phyloP scores from a whole-genome alignment of 2,329 filamentous ascomycete species.

The Apiospora malaysiana region DNA sequence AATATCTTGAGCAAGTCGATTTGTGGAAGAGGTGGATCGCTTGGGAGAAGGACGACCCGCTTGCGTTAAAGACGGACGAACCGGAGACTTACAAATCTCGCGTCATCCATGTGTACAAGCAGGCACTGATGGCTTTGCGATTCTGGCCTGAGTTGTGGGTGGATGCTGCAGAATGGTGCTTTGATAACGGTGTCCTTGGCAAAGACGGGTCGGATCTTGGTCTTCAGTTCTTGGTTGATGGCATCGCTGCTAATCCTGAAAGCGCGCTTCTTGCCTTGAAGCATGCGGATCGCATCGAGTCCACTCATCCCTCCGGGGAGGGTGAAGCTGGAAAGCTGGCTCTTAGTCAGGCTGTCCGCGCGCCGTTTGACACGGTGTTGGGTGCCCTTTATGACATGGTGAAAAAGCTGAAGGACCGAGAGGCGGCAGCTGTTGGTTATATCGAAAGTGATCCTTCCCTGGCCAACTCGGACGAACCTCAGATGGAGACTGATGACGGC shows the following conservation, averaged over 20 bases:
- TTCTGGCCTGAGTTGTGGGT: slow-evolving; percentile 98
- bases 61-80: slow-evolving; percentile 86
- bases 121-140: slow-evolving; percentile 88
- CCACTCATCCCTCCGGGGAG: slow-evolving; percentile 77
- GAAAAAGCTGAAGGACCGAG: slow-evolving; percentile 71
- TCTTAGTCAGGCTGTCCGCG: slow-evolving; percentile 79
- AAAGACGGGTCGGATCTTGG: slow-evolving; percentile 68
- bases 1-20: slow-evolving; percentile 83
- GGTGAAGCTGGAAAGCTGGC: slow-evolving; percentile 75
- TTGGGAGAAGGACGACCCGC: slow-evolving; percentile 93
- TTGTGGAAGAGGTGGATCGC: slow-evolving; percentile 93
- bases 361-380: slow-evolving; percentile 82
- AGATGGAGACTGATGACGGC: slow-evolving; percentile 59
- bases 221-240: slow-evolving; percentile 79
- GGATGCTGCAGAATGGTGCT: slow-evolving; percentile 92
- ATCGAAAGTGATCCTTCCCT: slow-evolving; percentile 58
- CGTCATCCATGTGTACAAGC: slow-evolving; percentile 89
- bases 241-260: slow-evolving; percentile 89
- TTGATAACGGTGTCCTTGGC: slow-evolving; percentile 69
- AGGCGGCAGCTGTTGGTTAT: slow-evolving; percentile 62
- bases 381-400: slow-evolving; percentile 88
- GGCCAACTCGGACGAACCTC: slow-evolving; percentile 39
- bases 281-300: slow-evolving; percentile 85
- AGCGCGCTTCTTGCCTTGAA: slow-evolving; percentile 90
- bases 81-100: slow-evolving; percentile 75